Percentiles rank a stretch among this genome's conserved stretches.
These are phyloP conservation scores for Umbelopsis sp. DNA, from an alignment of 192 early-diverging fungal species.

Conservation along the genomic window DNA sequence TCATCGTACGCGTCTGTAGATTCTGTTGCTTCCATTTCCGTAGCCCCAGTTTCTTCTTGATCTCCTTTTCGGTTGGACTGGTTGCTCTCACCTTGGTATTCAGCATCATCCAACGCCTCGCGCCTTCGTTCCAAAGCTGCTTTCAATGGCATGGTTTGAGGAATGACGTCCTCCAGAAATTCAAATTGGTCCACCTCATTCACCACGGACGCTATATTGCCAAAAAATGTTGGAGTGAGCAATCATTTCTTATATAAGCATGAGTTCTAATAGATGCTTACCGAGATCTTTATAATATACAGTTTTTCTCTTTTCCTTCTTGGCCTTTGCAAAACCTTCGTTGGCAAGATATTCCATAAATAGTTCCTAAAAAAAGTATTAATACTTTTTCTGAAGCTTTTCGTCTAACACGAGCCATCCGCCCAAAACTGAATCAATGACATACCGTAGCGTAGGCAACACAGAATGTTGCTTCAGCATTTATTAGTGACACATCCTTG, in stretches of 20 bases:
- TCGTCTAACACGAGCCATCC: not conserved
- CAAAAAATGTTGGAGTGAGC: not conserved
- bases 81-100: slow-evolving; percentile 21
- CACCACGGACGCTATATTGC: slow-evolving; percentile 31
- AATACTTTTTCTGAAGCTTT: not conserved
- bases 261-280: slow-evolving; percentile 21
- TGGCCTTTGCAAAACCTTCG: slow-evolving; percentile 63
- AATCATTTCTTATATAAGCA: not conserved
- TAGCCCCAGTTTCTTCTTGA: slow-evolving; percentile 39
- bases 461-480: slow-evolving; percentile 67
- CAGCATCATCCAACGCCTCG: slow-evolving; percentile 40
- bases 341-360: slow-evolving; percentile 70
- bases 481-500: slow-evolving; percentile 69
- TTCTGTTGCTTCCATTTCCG: slow-evolving; percentile 29
- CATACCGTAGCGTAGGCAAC: slow-evolving; percentile 68
- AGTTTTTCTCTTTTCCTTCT: slow-evolving; percentile 70
- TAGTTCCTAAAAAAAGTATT: slow-evolving; percentile 51
- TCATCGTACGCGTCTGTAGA: not conserved
- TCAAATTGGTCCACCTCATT: slow-evolving; percentile 38
- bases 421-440: not conserved
- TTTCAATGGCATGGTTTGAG: slow-evolving; percentile 48
- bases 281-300: slow-evolving; percentile 75
- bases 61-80: not conserved
- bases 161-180: slow-evolving; percentile 49
- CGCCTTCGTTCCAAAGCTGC: slow-evolving; percentile 45